Conservation (phyloP, 805 yeast species). For the Candida endomychidarum region DNA sequence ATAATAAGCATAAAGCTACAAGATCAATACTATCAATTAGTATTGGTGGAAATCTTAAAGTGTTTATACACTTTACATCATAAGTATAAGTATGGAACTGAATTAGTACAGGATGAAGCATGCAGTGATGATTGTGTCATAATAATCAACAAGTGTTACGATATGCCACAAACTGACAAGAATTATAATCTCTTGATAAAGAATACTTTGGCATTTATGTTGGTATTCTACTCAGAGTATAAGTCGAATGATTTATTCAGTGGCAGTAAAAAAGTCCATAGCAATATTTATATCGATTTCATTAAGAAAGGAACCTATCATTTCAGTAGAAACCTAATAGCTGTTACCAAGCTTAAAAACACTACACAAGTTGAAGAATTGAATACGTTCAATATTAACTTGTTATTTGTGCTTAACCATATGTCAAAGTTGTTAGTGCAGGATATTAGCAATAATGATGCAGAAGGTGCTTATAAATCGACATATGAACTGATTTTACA, state of each 20-base stretch:
- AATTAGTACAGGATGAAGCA: slow-evolving; percentile 14
- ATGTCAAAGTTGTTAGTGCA: slow-evolving; percentile 10
- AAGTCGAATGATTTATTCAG: slow-evolving; percentile 9
- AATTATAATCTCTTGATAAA: slow-evolving; percentile 11
- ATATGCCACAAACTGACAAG: not conserved
- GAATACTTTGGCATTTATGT: slow-evolving; percentile 14
- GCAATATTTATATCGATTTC: slow-evolving; percentile 6
- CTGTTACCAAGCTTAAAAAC: not conserved
- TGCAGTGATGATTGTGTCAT: slow-evolving; percentile 15
- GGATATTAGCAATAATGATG: slow-evolving; percentile 7
- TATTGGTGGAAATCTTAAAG: slow-evolving; percentile 23
- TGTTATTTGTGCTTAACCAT: slow-evolving; percentile 10
- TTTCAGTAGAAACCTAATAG: too few species aligned
- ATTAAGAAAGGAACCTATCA: slow-evolving; percentile 1
- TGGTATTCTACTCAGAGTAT: slow-evolving; percentile 11
- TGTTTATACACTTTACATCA: slow-evolving; percentile 26
- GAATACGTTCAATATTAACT: slow-evolving; percentile 8
- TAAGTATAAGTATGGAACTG: slow-evolving; percentile 16
- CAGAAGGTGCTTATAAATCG: not conserved
- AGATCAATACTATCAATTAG: slow-evolving; percentile 13
- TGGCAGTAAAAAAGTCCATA: slow-evolving; percentile 1
- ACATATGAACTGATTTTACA: not conserved
- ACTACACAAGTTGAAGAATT: not conserved
- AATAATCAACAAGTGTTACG: slow-evolving; percentile 9
- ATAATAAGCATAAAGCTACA: slow-evolving; percentile 2